Conservation (phyloP, 306 rosid genomes). For the Dryas drummondii region DNA sequence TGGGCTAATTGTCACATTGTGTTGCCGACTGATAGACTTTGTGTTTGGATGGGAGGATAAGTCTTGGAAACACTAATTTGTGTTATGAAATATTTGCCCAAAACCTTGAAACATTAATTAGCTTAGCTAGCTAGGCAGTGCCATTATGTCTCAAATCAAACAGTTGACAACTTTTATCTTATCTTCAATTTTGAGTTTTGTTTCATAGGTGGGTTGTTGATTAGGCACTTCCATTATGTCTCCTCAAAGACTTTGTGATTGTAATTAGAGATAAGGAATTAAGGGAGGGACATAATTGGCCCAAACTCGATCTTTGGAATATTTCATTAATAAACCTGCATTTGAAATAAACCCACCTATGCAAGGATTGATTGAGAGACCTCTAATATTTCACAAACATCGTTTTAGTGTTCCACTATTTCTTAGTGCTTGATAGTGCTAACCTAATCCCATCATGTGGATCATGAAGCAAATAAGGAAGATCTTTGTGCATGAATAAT, state of each 20-base stretch:
- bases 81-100: background rate
- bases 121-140: background rate
- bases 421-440: conserved; percentile 9
- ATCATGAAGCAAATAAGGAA: background rate
- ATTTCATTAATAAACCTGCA: too few relatives aligned
- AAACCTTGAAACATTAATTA: background rate
- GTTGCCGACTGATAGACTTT: background rate
- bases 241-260: background rate
- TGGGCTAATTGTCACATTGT: background rate
- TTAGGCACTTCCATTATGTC: background rate
- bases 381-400: conserved; percentile 1
- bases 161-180: background rate
- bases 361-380: too few relatives aligned
- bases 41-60: background rate
- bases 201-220: background rate
- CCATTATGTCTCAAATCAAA: background rate
- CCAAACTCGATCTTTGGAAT: too few relatives aligned
- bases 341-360: too few relatives aligned
- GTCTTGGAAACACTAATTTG: background rate
- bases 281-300: background rate
- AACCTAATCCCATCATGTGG: conserved; percentile 5
- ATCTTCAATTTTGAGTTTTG: background rate
- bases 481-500: background rate
- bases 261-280: background rate
- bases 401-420: conserved; percentile 16